Evolutionary conservation across 371 early-diverging fungal genomes (phyloP).

Genomic region (Syncephalastrum monosporum): DNA sequence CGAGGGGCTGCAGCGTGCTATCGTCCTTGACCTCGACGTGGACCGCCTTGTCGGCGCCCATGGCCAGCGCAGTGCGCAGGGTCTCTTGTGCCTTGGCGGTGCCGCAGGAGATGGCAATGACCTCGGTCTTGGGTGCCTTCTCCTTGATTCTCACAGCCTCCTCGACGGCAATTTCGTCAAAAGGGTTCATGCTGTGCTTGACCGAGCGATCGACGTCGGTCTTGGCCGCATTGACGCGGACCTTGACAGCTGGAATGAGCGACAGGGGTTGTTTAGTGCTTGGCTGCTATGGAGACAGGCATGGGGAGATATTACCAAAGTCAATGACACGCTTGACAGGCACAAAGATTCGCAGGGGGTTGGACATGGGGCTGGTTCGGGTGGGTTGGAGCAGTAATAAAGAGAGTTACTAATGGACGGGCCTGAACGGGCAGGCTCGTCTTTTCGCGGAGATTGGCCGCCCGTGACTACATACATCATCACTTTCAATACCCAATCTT

Average conservation of each 20-base stretch:
- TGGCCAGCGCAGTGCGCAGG: slow-evolving; percentile 95
- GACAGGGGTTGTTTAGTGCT: no score
- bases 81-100: slow-evolving; percentile 90
- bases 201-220: slow-evolving; percentile 93
- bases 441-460: no score
- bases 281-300: neutral
- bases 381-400: neutral
- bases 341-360: slow-evolving; percentile 77
- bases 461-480: no score
- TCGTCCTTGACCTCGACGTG: slow-evolving; percentile 89
- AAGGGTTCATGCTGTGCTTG: slow-evolving; percentile 99
- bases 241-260: slow-evolving; percentile 77
- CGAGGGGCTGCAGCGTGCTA: slow-evolving; percentile 73
- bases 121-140: slow-evolving; percentile 67
- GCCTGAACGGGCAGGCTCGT: no score
- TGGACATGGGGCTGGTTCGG: slow-evolving; percentile 28
- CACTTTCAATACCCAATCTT: no score
- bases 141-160: slow-evolving; percentile 95
- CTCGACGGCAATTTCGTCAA: slow-evolving; percentile 98
- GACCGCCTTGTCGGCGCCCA: slow-evolving; percentile 97
- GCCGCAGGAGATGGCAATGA: slow-evolving; percentile 92
- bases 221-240: slow-evolving; percentile 90
- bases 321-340: slow-evolving; percentile 97
- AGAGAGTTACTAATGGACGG: neutral
- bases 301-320: slow-evolving; percentile 57